Evolutionary conservation across 192 early-diverging fungal species (phyloP).

Genomic region (Podochytrium sp.): DNA sequence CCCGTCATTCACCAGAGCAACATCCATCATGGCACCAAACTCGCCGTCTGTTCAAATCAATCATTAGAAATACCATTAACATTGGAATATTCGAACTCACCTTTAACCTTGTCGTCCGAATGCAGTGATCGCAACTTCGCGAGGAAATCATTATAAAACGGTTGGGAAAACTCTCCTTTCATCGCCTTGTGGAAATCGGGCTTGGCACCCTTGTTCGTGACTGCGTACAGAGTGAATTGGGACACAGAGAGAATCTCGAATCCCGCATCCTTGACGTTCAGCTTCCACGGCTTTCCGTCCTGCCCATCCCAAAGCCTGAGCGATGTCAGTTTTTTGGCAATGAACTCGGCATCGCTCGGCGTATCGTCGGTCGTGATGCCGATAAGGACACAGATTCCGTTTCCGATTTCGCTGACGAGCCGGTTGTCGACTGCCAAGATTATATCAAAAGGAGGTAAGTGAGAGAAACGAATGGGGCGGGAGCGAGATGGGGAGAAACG

Average conservation of each 20-base stretch:
- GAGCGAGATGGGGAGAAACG: not conserved
- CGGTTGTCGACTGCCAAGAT: conserved; percentile 63
- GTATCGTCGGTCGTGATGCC: conserved; percentile 25
- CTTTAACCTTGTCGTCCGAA: conserved; percentile 70
- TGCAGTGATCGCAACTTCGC: conserved; percentile 66
- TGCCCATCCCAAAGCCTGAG: conserved; percentile 79
- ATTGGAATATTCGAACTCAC: conserved; percentile 40
- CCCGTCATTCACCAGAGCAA: conserved; percentile 82
- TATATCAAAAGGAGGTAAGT: too few relatives aligned
- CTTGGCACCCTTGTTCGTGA: conserved; percentile 78
- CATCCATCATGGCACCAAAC: conserved; percentile 98
- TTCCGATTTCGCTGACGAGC: conserved; percentile 78
- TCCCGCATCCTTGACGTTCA: conserved; percentile 73
- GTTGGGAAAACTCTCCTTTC: conserved; percentile 67
- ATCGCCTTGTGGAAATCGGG: conserved; percentile 93
- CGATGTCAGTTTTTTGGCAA: conserved; percentile 81
- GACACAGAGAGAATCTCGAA: conserved; percentile 83
- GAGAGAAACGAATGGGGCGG: not conserved
- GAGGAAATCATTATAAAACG: conserved; percentile 80
- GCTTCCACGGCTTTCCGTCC: conserved; percentile 75
- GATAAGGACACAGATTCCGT: conserved; percentile 72
- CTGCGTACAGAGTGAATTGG: conserved; percentile 92
- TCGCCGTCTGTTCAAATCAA: conserved; percentile 63
- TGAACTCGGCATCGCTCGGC: conserved; percentile 79
- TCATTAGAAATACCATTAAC: not conserved